Base-by-base conservation (phyloP, 768 basidiomycete species). In the Leccinum pellstonianum region DNA sequence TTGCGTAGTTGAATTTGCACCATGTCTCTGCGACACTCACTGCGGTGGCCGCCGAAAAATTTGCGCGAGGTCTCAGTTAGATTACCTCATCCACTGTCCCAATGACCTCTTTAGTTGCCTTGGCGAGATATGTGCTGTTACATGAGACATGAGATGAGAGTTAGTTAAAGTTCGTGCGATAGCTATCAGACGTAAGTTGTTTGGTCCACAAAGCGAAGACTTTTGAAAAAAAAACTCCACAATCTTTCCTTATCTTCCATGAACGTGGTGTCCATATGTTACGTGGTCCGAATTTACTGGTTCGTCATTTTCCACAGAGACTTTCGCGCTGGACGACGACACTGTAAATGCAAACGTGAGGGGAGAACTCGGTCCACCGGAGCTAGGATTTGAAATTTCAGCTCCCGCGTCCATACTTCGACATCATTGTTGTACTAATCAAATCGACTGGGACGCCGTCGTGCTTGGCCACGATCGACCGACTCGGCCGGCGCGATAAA, bases 61-160 rank as follows among this genome's bases (percentile, higher is more conserved):
- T 50, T 52, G 61, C 15, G 52, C 23, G 14, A 59, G 15, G 38
- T 29, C 31, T 55, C 51, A 48, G 29, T 19, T 21, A 21, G 43
- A 60, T 68, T 65, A 67, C 63, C 41, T 56, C 60, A 65, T 52
- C 17, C 3, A 3, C 37, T 35, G 37, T 38, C 37, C 37, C 37
- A 17, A 43, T 43, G n/a, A 19, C 41, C 41, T 43, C n/a, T 17
- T 17, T 19, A 21, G 25, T 14, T 49, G 21, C 31, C 3, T 23
- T 58, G 31, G 31, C 54, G 25, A 60, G 27, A 35, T 29, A 29
- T 19, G 41, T n/a, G 41, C 41, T 41, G 41, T 41, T 43, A 43
- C n/a, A 49, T 49, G 25, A 25, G 47, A 48, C 31, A 50, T 27
- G 48, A 9, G 49, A 15, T 27, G 33, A 19, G n/a, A 53, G 29